phyloP scores from a whole-genome alignment of 2,329 filamentous ascomycete genomes.

The Dactylellina leptospora region DNA sequence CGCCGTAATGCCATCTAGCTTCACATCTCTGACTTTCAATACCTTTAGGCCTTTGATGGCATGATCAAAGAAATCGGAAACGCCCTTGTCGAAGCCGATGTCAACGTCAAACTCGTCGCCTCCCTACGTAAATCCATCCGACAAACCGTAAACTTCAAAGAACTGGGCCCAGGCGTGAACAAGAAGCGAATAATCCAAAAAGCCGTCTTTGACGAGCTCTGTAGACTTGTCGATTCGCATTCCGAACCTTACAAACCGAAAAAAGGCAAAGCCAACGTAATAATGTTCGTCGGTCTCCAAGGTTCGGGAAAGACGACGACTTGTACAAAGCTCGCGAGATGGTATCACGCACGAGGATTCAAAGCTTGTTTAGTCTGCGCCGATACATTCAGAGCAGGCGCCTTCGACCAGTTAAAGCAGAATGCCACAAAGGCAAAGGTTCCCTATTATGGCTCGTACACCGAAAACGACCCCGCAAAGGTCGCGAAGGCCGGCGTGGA shows the following conservation, averaged over 20 bases:
- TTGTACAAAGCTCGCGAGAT: constrained; percentile 93
- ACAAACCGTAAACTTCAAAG: constrained; percentile 89
- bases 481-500: constrained; percentile 96
- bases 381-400: constrained; percentile 97
- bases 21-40: constrained; percentile 6
- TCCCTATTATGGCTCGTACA: constrained; percentile 95
- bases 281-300: constrained; percentile 99
- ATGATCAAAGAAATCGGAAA: constrained; percentile 99
- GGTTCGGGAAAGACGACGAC: constrained; percentile 98
- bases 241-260: constrained; percentile 95
- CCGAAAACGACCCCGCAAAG: constrained; percentile 91
- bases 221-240: constrained; percentile 93
- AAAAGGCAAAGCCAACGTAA: constrained; percentile 94
- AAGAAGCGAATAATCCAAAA: constrained; percentile 99
- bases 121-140: constrained; percentile 93
- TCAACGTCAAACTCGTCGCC: constrained; percentile 93
- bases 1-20: constrained; percentile 14
- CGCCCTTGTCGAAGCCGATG: constrained; percentile 93
- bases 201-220: constrained; percentile 94
- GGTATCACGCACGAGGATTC: constrained; percentile 94
- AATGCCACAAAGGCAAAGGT: constrained; percentile 99
- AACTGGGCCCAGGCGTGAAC: constrained; percentile 88
- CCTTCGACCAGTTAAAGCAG: constrained; percentile 98
- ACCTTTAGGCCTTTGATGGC: constrained; percentile 84
- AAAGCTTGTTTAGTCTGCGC: constrained; percentile 93